These are phyloP conservation scores for Puccinia polysora DNA, from an alignment of 1,284 basidiomycete species.

Conservation along the genomic window DNA sequence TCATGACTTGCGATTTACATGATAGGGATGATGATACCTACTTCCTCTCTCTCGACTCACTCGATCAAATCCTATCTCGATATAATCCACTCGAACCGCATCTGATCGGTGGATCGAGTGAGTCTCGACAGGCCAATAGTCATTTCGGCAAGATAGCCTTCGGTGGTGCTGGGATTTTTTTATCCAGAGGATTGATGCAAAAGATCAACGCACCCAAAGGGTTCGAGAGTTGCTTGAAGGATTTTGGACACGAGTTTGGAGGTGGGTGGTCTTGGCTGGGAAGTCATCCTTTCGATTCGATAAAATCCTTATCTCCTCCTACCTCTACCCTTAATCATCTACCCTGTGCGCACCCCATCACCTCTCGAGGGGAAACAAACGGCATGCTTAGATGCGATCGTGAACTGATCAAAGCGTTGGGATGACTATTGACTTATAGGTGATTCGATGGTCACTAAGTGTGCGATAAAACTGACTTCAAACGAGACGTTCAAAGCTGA, in stretches of 20 bases:
- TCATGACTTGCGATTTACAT: too few species aligned
- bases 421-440: constrained; percentile 46
- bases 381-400: too few species aligned
- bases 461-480: constrained; percentile 46
- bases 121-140: constrained; percentile 45
- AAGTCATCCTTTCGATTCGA: background rate
- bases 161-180: constrained; percentile 47
- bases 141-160: constrained; percentile 47
- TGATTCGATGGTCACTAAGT: constrained; percentile 47
- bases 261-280: too few species aligned
- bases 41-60: constrained; percentile 47
- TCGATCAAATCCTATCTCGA: constrained; percentile 44
- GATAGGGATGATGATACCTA: constrained; percentile 49
- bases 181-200: constrained; percentile 45
- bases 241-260: constrained; percentile 24
- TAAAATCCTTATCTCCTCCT: too few species aligned
- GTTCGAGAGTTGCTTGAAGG: constrained; percentile 38
- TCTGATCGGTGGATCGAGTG: constrained; percentile 47
- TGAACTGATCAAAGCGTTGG: too few species aligned
- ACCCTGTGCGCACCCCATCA: too few species aligned
- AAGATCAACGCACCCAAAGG: constrained; percentile 46
- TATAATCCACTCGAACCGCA: constrained; percentile 39
- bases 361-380: too few species aligned
- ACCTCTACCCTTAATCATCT: too few species aligned
- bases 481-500: constrained; percentile 44